A percentile compares a stretch with the other conserved stretches of the same genome.
Conservation (phyloP, 768 basidiomycete species). For the Tricholoma hemisulphureum region DNA sequence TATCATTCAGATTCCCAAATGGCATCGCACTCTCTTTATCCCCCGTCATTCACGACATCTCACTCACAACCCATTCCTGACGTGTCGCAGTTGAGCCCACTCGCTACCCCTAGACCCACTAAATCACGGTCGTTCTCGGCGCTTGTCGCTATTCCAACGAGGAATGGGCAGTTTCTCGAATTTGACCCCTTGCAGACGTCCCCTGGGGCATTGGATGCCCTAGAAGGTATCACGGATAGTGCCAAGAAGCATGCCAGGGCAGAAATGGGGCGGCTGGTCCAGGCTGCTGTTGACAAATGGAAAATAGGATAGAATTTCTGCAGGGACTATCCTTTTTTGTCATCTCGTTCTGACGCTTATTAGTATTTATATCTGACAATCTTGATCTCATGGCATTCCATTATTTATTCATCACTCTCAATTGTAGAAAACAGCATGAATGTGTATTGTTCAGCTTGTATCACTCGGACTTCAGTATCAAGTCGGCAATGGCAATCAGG, state of each 20-base stretch:
- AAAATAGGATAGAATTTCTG: constrained; percentile 42
- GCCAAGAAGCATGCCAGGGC: constrained; percentile 80
- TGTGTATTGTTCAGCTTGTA: constrained; percentile 10
- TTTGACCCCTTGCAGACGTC: constrained; percentile 82
- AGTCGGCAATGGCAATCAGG: constrained; percentile 3
- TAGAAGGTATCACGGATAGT: constrained; percentile 76
- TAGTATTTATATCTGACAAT: constrained; percentile 1
- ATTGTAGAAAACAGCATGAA: constrained; percentile 7
- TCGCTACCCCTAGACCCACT: constrained; percentile 37
- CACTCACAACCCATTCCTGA: constrained; percentile 19
- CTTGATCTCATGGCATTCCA: constrained; percentile 1
- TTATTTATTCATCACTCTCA: constrained; percentile 6
- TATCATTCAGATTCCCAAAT: constrained; percentile 16
- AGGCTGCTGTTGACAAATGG: constrained; percentile 77
- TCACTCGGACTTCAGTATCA: neutral
- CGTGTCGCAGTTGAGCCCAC: constrained; percentile 11
- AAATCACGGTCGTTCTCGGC: constrained; percentile 48
- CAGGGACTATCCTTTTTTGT: neutral
- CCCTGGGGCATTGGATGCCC: constrained; percentile 66
- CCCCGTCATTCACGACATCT: constrained; percentile 24
- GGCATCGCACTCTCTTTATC: constrained; percentile 18
- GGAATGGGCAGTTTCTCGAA: constrained; percentile 77
- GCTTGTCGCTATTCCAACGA: constrained; percentile 74
- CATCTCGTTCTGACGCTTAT: neutral
- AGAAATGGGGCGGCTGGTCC: constrained; percentile 72